Evolutionary conservation across 1,284 basidiomycete genomes (phyloP).

Genomic region (Cryptococcus wingfieldii): DNA sequence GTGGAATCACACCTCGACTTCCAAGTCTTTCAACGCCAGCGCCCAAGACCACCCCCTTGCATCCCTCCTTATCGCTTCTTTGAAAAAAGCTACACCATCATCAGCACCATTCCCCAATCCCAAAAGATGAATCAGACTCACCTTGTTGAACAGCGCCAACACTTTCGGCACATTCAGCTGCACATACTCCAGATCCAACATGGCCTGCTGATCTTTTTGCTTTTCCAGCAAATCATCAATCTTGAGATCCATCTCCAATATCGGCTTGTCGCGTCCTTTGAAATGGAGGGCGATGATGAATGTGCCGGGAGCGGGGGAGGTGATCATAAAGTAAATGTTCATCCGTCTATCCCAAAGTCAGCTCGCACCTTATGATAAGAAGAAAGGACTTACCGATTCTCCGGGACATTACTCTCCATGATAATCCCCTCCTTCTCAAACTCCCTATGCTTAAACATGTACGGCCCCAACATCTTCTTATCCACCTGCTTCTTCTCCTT

Average conservation of each 20-base stretch:
- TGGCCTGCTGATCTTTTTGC: slow-evolving; percentile 98
- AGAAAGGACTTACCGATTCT: slow-evolving; percentile 68
- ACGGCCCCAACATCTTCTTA: slow-evolving; percentile 84
- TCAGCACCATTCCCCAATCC: neutral
- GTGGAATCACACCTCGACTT: neutral
- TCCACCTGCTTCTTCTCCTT: slow-evolving; percentile 92
- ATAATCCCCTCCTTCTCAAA: slow-evolving; percentile 99
- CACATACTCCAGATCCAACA: slow-evolving; percentile 94
- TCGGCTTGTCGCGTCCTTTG: slow-evolving; percentile 98
- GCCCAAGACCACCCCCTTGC: neutral
- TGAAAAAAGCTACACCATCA: slow-evolving; percentile 1
- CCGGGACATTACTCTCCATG: slow-evolving; percentile 96
- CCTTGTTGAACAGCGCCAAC: slow-evolving; percentile 82
- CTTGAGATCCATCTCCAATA: slow-evolving; percentile 99
- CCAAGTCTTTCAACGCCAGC: neutral
- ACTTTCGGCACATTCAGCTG: slow-evolving; percentile 96
- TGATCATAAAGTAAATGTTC: slow-evolving; percentile 98
- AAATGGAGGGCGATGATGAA: slow-evolving; percentile 99
- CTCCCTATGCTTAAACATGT: slow-evolving; percentile 95
- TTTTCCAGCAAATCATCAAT: slow-evolving; percentile 98
- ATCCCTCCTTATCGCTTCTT: slow-evolving; percentile 1
- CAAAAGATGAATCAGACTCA: slow-evolving; percentile 48
- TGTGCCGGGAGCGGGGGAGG: slow-evolving; percentile 93
- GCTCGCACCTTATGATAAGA: neutral
- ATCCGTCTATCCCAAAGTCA: slow-evolving; percentile 62